Evolutionary conservation across 1,284 basidiomycete species (phyloP).

Genomic region (Laetiporus sulphureus): DNA sequence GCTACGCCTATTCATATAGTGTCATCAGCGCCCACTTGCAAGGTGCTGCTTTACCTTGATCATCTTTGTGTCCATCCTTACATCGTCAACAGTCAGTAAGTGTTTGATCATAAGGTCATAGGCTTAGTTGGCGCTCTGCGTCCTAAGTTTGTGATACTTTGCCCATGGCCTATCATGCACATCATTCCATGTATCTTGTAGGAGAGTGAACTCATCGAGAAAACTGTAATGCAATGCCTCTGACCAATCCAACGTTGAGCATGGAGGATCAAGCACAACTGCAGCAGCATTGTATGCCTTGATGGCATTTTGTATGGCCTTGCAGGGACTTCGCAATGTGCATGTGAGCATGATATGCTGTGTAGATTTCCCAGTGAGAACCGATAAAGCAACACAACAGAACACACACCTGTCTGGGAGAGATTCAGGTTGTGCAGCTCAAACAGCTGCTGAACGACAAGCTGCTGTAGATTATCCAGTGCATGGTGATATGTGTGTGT

Average conservation of each 20-base stretch:
- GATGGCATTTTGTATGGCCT: constrained; percentile 17
- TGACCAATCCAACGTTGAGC: constrained; percentile 20
- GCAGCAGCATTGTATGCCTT: constrained; percentile 22
- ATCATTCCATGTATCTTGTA: constrained; percentile 25
- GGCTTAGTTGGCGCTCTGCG: too few species aligned
- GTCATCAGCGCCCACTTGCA: too few species aligned
- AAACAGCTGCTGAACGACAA: constrained; percentile 26
- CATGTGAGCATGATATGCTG: constrained; percentile 21
- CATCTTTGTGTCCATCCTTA: too few species aligned
- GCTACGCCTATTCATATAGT: too few species aligned
- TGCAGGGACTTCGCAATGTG: constrained; percentile 21
- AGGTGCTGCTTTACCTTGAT: too few species aligned
- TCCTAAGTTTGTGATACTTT: too few species aligned
- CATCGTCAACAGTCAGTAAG: too few species aligned
- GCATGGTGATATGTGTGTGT: constrained; percentile 19
- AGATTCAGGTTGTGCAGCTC: constrained; percentile 27
- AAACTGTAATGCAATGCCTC: constrained; percentile 26
- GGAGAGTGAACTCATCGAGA: constrained; percentile 30
- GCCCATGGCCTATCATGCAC: constrained; percentile 25
- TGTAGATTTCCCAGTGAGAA: not conserved
- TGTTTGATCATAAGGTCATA: too few species aligned
- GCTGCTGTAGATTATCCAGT: constrained; percentile 20
- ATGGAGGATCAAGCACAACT: constrained; percentile 17
- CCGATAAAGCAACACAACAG: not conserved
- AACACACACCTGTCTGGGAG: constrained; percentile 16